Evolutionary conservation across 257 asterid species (phyloP).

Genomic region (Lycium barbarum): DNA sequence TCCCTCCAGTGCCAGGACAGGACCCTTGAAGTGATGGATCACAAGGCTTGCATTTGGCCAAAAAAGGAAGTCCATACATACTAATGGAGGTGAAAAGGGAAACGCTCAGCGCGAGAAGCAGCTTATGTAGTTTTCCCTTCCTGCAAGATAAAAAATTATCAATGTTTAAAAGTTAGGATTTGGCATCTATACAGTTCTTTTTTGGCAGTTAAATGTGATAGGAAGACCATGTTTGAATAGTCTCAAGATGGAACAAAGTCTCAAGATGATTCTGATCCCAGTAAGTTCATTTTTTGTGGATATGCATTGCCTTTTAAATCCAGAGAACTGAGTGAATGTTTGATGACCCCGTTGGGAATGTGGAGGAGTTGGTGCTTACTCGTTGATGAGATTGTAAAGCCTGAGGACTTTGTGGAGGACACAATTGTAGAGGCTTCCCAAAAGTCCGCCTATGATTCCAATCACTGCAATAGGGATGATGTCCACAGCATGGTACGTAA

Average conservation of each 20-base stretch:
- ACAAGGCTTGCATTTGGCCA: conserved; percentile 81
- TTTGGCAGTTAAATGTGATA: conserved; percentile 9
- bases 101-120: conserved; percentile 72
- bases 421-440: conserved; percentile 88
- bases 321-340: not conserved
- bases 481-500: conserved; percentile 64
- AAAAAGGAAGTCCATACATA: conserved; percentile 89
- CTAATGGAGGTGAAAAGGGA: conserved; percentile 83
- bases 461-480: conserved; percentile 72
- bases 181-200: conserved; percentile 54
- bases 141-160: conserved; percentile 54
- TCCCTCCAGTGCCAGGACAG: conserved; percentile 77
- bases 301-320: not conserved
- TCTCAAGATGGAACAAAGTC: not conserved
- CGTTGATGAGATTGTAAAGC: conserved; percentile 78
- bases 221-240: not conserved
- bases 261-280: not conserved
- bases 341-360: not conserved
- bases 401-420: conserved; percentile 79
- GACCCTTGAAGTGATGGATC: conserved; percentile 53
- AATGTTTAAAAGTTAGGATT: conserved; percentile 9
- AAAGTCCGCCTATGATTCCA: conserved; percentile 85
- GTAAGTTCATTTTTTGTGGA: not conserved
- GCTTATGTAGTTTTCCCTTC: conserved; percentile 82
- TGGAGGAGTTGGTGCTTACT: conserved; percentile 50